Evolutionary conservation across 169 alveolate genomes (phyloP).

Genomic region (Babesia ovis): DNA sequence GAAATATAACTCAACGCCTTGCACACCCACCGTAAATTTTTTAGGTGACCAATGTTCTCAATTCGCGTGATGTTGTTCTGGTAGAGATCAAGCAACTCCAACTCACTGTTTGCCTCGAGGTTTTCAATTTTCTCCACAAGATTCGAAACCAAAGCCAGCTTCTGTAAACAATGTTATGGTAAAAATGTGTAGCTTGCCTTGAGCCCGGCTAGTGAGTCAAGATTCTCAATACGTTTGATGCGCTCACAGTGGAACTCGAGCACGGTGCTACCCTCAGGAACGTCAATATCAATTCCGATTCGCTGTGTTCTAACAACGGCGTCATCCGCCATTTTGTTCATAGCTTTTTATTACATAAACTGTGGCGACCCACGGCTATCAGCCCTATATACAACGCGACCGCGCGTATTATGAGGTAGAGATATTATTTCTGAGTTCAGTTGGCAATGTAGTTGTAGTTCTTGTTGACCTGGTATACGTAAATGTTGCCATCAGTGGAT

Average conservation of each 20-base stretch:
- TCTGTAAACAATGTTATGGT: conserved; percentile 28
- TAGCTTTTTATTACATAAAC: neutral
- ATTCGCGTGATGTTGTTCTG: conserved; percentile 76
- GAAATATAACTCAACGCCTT: neutral
- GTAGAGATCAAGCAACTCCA: conserved; percentile 80
- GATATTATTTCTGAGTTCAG: conserved; percentile 24
- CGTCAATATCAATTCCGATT: conserved; percentile 51
- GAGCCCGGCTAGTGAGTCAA: conserved; percentile 54
- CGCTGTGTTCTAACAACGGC: conserved; percentile 31
- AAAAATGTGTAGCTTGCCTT: conserved; percentile 48
- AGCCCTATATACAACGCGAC: conserved; percentile 3
- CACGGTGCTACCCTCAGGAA: conserved; percentile 9
- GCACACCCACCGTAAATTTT: conserved; percentile 69
- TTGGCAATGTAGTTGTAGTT: conserved; percentile 61
- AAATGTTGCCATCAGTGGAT: conserved; percentile 87
- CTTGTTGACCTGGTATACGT: conserved; percentile 85
- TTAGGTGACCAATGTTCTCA: conserved; percentile 75
- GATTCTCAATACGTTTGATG: conserved; percentile 72
- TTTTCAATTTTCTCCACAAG: conserved; percentile 78
- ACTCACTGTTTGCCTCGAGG: conserved; percentile 60
- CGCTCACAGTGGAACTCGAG: conserved; percentile 64
- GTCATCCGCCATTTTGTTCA: conserved; percentile 47
- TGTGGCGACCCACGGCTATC: neutral
- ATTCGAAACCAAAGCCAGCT: conserved; percentile 77
- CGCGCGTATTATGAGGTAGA: neutral